Conservation (phyloP, 2,329 filamentous ascomycete genomes). For the Zalaria obscura region DNA sequence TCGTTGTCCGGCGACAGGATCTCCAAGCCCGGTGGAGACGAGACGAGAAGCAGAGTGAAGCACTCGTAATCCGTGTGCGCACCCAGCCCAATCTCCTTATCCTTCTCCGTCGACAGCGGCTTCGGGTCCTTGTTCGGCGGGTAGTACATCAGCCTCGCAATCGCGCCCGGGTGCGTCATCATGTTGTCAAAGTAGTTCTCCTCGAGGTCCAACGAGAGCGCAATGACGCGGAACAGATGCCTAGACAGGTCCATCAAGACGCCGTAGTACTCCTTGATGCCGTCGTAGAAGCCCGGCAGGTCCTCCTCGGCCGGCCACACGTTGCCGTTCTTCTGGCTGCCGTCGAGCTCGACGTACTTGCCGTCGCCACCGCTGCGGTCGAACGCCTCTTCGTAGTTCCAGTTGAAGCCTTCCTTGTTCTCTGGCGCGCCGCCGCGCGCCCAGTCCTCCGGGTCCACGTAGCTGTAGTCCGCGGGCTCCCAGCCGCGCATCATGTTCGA, state of each 20-base stretch:
- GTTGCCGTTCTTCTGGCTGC: conserved; percentile 10
- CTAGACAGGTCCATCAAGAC: conserved; percentile 23
- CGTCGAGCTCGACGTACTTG: conserved; percentile 26
- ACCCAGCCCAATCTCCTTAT: conserved; percentile 23
- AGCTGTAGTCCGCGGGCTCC: conserved; percentile 32
- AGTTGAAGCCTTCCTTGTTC: conserved; percentile 17
- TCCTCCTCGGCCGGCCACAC: conserved; percentile 16
- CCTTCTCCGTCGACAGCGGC: conserved; percentile 6
- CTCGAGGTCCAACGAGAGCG: conserved; percentile 25
- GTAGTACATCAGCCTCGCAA: conserved; percentile 27
- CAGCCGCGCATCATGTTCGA: conserved; percentile 26
- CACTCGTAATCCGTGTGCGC: conserved; percentile 32
- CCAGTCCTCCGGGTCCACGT: conserved; percentile 20
- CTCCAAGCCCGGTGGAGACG: conserved; percentile 25
- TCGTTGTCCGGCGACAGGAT: conserved; percentile 23
- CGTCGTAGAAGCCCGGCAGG: conserved; percentile 21
- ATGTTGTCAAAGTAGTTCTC: conserved; percentile 26
- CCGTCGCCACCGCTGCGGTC: conserved; percentile 27
- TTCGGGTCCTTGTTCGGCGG: conserved; percentile 13
- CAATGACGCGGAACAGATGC: conserved; percentile 25
- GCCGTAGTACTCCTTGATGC: conserved; percentile 19
- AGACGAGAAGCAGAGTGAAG: conserved; percentile 30
- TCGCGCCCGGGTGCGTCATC: conserved; percentile 20
- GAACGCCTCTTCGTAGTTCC: conserved; percentile 24
- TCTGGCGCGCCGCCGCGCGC: conserved; percentile 15